Conservation (phyloP, 306 rosid species). For the Rubus parviflorus region DNA sequence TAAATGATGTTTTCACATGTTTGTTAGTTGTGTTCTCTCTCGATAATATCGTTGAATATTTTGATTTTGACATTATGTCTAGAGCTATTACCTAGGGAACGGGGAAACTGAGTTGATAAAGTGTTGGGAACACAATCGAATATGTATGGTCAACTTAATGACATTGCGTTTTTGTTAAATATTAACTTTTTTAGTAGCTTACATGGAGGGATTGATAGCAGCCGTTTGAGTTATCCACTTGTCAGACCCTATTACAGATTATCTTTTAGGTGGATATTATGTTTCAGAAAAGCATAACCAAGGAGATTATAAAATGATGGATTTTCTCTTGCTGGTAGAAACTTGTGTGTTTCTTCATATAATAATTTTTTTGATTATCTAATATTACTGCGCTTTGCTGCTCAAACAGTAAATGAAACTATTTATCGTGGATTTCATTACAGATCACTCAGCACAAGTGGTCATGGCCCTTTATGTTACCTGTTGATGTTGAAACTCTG, state of each 20-base stretch:
- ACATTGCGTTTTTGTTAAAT: background rate
- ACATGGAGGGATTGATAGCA: too few relatives aligned
- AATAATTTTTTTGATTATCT: background rate
- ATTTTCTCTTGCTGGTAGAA: constrained; percentile 1
- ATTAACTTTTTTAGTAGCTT: background rate
- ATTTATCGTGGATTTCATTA: constrained; percentile 4
- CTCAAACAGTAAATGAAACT: background rate
- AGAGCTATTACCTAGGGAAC: background rate
- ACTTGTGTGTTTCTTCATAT: background rate
- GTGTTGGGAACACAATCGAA: background rate
- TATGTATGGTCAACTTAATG: background rate
- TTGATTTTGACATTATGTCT: background rate
- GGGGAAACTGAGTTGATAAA: background rate
- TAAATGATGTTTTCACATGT: background rate
- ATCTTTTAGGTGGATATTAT: background rate
- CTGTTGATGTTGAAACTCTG: constrained; percentile 82
- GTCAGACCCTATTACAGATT: background rate
- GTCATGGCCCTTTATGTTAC: constrained; percentile 94
- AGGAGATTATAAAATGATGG: background rate
- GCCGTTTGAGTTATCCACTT: background rate
- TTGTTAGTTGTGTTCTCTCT: background rate
- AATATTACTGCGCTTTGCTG: background rate
- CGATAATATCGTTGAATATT: background rate
- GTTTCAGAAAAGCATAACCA: background rate
- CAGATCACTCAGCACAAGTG: constrained; percentile 89